Percentiles rank a stretch among this genome's conserved stretches.
Evolutionary conservation across 169 alveolate species (phyloP).

Genomic region (Cryptosporidium meleagridis): DNA sequence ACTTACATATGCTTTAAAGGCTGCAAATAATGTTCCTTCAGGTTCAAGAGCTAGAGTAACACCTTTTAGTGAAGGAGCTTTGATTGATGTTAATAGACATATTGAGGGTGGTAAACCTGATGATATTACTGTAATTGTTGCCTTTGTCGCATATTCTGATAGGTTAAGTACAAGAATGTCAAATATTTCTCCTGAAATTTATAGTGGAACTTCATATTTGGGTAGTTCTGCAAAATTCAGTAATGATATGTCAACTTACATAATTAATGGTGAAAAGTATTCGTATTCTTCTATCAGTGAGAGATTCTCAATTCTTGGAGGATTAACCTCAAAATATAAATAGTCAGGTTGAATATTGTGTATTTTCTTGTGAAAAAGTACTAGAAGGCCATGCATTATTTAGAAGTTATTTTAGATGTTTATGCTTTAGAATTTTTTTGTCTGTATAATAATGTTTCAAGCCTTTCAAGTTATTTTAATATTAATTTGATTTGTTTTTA

Average conservation of each 20-base stretch:
- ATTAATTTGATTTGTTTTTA: no score
- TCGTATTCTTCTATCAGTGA: conserved; percentile 65
- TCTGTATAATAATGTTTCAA: no score
- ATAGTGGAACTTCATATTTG: conserved; percentile 49
- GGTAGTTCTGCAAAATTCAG: conserved; percentile 72
- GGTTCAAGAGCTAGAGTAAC: conserved; percentile 73
- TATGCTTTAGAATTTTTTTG: not conserved
- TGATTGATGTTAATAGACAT: conserved; percentile 77
- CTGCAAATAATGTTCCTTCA: conserved; percentile 47
- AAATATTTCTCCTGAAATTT: conserved; percentile 52
- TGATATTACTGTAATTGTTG: conserved; percentile 82
- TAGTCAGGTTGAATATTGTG: not conserved
- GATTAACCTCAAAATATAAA: conserved; percentile 19
- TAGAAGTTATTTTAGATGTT: not conserved
- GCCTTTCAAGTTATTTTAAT: not conserved
- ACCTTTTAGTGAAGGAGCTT: conserved; percentile 79
- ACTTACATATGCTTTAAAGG: conserved; percentile 50
- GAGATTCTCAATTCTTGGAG: conserved; percentile 35
- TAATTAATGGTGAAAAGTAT: conserved; percentile 69
- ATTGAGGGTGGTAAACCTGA: conserved; percentile 83
- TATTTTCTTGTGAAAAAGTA: not conserved
- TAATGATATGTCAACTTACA: conserved; percentile 50
- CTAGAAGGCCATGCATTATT: not conserved
- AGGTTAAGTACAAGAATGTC: conserved; percentile 20
- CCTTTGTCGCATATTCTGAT: conserved; percentile 73